Percentiles rank a stretch among this genome's conserved stretches.
Conservation (phyloP, 2,329 filamentous ascomycete species). For the Alternaria dauci region DNA sequence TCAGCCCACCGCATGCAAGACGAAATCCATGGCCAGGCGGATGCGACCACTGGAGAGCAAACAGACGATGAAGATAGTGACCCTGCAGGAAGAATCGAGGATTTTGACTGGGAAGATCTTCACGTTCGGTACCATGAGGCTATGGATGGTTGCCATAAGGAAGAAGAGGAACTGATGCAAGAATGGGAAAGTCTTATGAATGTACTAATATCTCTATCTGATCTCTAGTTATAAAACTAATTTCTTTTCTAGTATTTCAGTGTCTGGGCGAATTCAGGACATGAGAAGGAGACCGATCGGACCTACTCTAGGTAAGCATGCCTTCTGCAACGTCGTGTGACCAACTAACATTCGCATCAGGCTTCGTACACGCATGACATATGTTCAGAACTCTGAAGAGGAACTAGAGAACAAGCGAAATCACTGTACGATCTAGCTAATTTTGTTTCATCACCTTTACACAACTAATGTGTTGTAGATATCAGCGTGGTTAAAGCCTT, state of each 20-base stretch:
- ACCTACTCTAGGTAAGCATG: conserved; percentile 73
- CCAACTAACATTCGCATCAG: conserved; percentile 52
- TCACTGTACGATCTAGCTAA: conserved; percentile 70
- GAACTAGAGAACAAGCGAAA: conserved; percentile 76
- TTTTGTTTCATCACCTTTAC: not conserved
- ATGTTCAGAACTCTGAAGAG: conserved; percentile 77
- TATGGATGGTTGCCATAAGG: conserved; percentile 67
- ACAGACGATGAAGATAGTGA: conserved; percentile 33
- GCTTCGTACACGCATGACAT: conserved; percentile 79
- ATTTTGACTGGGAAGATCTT: conserved; percentile 82
- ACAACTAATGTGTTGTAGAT: conserved; percentile 42
- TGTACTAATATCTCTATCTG: conserved; percentile 31
- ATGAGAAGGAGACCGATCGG: conserved; percentile 76
- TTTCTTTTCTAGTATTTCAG: conserved; percentile 73
- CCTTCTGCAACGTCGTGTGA: not conserved
- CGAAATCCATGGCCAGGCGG: conserved; percentile 17
- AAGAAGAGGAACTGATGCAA: conserved; percentile 71
- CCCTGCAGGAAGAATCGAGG: conserved; percentile 52
- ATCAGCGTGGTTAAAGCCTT: conserved; percentile 58
- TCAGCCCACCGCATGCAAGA: conserved; percentile 34
- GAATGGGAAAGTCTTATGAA: conserved; percentile 66
- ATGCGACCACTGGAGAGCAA: conserved; percentile 15
- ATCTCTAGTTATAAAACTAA: conserved; percentile 14
- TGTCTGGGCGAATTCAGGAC: conserved; percentile 78
- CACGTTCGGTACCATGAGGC: conserved; percentile 72